A percentile compares a stretch with the other conserved stretches of the same genome.
Evolutionary conservation across 805 yeast species (phyloP).

Genomic region (Pichia cephalocereana): DNA sequence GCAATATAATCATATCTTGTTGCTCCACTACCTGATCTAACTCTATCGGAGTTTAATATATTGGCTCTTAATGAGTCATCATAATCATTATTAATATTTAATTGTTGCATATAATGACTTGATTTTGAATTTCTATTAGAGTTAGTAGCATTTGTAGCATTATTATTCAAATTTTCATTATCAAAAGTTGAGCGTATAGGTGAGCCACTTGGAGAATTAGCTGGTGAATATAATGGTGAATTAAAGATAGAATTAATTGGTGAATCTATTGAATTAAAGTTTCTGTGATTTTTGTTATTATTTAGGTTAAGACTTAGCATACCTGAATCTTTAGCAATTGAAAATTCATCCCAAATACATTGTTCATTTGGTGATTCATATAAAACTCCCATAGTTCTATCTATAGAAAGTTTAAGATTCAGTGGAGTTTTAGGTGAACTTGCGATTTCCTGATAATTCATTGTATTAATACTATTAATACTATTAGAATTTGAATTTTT

Average conservation of each 20-base stretch:
- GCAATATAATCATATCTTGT: slow-evolving; percentile 18
- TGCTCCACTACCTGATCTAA: slow-evolving; percentile 13
- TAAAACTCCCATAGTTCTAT: slow-evolving; percentile 22
- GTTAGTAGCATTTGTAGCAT: too few relatives aligned
- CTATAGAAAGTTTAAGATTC: slow-evolving; percentile 3
- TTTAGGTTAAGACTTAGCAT: not conserved
- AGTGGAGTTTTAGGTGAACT: slow-evolving; percentile 3
- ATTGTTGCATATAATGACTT: not conserved
- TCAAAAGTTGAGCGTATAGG: slow-evolving; percentile 2
- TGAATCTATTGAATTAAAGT: not conserved
- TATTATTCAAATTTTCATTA: not conserved
- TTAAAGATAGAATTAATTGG: not conserved
- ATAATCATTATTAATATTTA: not conserved
- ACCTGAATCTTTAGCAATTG: slow-evolving; percentile 1
- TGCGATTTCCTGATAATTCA: slow-evolving; percentile 1
- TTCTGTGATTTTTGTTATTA: not conserved
- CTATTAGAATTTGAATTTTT: slow-evolving; percentile 3
- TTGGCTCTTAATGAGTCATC: not conserved
- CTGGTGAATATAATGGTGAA: not conserved
- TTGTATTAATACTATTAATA: slow-evolving; percentile 3
- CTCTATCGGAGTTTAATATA: not conserved
- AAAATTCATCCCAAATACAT: slow-evolving; percentile 8
- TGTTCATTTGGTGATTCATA: slow-evolving; percentile 23
- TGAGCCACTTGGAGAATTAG: not conserved
- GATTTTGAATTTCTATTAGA: not conserved